phyloP scores from a whole-genome alignment of 106 monocot genomes.

The Vanilla planifolia region DNA sequence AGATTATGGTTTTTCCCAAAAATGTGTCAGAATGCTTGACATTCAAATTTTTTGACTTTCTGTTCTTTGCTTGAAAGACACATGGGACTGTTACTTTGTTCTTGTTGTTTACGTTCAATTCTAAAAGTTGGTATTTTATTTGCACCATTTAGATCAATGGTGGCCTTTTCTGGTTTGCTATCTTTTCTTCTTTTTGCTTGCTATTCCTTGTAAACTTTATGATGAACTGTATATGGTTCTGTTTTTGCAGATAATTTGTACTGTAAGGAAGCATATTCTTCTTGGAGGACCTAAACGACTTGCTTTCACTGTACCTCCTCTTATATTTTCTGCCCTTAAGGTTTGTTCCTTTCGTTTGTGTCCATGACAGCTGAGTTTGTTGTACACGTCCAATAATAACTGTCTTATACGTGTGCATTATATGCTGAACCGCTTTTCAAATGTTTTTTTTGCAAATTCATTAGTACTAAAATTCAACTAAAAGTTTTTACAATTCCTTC shows the following conservation, averaged over 20 bases:
- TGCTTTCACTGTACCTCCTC: slow-evolving; percentile 74
- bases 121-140: too few relatives aligned
- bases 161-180: too few relatives aligned
- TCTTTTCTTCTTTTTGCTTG: background rate
- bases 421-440: too few relatives aligned
- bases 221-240: background rate
- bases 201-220: background rate
- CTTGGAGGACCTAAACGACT: slow-evolving; percentile 75
- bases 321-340: slow-evolving; percentile 84
- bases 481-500: too few relatives aligned
- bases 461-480: too few relatives aligned
- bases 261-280: slow-evolving; percentile 82
- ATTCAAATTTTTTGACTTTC: too few relatives aligned
- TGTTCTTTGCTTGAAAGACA: too few relatives aligned
- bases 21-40: too few relatives aligned
- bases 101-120: background rate
- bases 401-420: background rate
- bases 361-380: background rate
- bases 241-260: slow-evolving; percentile 68
- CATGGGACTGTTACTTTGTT: background rate
- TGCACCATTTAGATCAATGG: too few relatives aligned
- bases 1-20: too few relatives aligned
- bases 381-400: background rate
- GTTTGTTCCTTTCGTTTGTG: slow-evolving; percentile 29
- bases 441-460: too few relatives aligned